These are phyloP conservation scores for Lactarius vividus DNA, from an alignment of 768 basidiomycete genomes.

Conservation along the genomic window DNA sequence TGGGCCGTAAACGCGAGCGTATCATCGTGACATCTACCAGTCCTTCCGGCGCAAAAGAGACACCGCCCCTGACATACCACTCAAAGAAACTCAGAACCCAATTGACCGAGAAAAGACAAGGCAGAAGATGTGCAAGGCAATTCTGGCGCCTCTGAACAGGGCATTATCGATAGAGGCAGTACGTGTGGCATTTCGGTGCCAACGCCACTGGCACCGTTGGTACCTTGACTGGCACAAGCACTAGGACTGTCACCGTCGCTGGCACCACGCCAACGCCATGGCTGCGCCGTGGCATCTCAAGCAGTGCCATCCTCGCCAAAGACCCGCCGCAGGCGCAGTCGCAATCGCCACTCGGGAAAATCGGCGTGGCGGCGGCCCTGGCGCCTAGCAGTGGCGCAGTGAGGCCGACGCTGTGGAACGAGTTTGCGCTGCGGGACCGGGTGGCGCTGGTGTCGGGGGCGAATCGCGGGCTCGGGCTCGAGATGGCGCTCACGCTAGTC, in stretches of 20 bases:
- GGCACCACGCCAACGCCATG: neutral
- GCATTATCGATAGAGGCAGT: neutral
- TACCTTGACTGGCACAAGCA: neutral
- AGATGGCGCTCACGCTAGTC: conserved; percentile 71
- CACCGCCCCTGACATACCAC: neutral
- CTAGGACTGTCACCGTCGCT: neutral
- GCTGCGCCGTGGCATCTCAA: conserved; percentile 7
- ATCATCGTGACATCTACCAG: neutral
- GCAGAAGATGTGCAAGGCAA: conserved; percentile 4
- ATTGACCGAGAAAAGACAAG: neutral
- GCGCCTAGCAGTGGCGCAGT: conserved; percentile 39
- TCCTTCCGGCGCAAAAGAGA: neutral
- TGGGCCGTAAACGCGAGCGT: neutral
- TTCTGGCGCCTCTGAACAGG: conserved; percentile 7
- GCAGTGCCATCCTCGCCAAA: neutral
- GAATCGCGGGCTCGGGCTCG: conserved; percentile 66
- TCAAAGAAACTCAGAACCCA: neutral
- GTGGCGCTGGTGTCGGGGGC: conserved; percentile 46
- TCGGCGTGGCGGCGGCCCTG: conserved; percentile 62
- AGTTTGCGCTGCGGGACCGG: conserved; percentile 55
- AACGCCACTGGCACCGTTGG: neutral
- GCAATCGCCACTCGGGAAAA: conserved; percentile 53
- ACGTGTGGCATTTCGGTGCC: conserved; percentile 6
- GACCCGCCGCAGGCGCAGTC: conserved; percentile 21
- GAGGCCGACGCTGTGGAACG: conserved; percentile 53